Conservation (phyloP, 768 basidiomycete genomes). For the Rhizopogon rudus region DNA sequence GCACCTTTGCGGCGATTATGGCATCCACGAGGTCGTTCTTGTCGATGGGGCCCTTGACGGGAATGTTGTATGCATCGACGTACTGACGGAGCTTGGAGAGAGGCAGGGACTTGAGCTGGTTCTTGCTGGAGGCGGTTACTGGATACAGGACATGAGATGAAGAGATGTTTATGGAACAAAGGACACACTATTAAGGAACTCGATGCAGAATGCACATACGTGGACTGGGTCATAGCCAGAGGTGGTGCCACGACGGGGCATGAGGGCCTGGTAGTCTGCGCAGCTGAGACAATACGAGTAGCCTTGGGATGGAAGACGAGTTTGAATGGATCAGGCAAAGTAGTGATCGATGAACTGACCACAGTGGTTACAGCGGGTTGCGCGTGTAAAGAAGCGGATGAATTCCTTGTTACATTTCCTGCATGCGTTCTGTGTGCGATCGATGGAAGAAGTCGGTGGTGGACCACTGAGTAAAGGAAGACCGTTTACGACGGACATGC, state of each 20-base stretch:
- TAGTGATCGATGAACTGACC: constrained; percentile 37
- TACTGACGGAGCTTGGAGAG: constrained; percentile 66
- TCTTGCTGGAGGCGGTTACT: constrained; percentile 69
- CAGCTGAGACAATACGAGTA: constrained; percentile 71
- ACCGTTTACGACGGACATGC: constrained; percentile 25
- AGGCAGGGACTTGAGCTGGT: constrained; percentile 49
- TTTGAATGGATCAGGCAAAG: background rate
- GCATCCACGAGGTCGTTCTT: constrained; percentile 76
- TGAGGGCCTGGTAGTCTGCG: constrained; percentile 70
- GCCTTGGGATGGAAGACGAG: constrained; percentile 35
- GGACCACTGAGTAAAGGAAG: constrained; percentile 71
- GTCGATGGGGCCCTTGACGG: constrained; percentile 58
- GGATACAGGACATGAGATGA: background rate
- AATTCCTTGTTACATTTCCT: constrained; percentile 76
- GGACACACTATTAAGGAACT: constrained; percentile 55
- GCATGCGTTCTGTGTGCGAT: constrained; percentile 37
- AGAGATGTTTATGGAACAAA: background rate
- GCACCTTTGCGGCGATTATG: constrained; percentile 46
- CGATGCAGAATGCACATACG: constrained; percentile 75
- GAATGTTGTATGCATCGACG: constrained; percentile 64
- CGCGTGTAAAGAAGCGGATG: constrained; percentile 57
- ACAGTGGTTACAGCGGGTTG: constrained; percentile 70
- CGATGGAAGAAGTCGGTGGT: constrained; percentile 35
- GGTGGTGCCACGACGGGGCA: constrained; percentile 51
- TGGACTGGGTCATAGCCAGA: constrained; percentile 60